Evolutionary conservation across 2,329 filamentous ascomycete genomes (phyloP).

Genomic region (Leptographium galeiforme): DNA sequence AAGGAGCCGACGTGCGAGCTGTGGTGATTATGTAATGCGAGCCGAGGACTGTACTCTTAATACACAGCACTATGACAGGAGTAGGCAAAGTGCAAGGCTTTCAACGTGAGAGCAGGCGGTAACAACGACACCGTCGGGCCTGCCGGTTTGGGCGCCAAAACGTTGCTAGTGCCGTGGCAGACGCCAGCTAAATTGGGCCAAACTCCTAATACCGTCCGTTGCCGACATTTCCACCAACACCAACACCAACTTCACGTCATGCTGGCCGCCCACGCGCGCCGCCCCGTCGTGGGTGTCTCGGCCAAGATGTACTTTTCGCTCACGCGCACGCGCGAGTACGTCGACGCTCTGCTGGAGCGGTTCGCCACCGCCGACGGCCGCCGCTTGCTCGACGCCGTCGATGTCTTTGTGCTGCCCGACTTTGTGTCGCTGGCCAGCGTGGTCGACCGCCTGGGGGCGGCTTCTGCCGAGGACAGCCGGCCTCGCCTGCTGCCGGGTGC

Average conservation of each 20-base stretch:
- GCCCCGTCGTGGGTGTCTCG: conserved; percentile 58
- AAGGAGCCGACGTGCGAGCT: conserved; percentile 57
- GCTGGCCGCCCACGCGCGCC: conserved; percentile 20
- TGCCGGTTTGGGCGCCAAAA: no score
- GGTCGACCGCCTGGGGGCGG: conserved; percentile 28
- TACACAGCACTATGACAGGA: no score
- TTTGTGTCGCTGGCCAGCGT: conserved; percentile 52
- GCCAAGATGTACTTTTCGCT: conserved; percentile 73
- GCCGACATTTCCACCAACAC: background rate
- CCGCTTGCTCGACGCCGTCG: conserved; percentile 31
- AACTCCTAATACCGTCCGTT: no score
- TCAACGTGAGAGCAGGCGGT: no score
- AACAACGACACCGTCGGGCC: background rate
- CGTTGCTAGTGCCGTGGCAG: background rate
- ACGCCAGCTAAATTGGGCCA: background rate
- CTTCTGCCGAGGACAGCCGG: conserved; percentile 14
- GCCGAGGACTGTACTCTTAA: no score
- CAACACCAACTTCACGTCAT: background rate
- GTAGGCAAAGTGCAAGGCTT: no score
- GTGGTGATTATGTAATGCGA: conserved; percentile 32
- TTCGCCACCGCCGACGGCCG: conserved; percentile 20
- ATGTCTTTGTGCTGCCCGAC: conserved; percentile 69
- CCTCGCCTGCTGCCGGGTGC: conserved; percentile 52
- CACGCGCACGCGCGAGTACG: conserved; percentile 44
- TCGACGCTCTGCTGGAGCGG: conserved; percentile 32